Evolutionary conservation across 2,329 filamentous ascomycete genomes (phyloP).

Genomic region (Cordyceps javanica): DNA sequence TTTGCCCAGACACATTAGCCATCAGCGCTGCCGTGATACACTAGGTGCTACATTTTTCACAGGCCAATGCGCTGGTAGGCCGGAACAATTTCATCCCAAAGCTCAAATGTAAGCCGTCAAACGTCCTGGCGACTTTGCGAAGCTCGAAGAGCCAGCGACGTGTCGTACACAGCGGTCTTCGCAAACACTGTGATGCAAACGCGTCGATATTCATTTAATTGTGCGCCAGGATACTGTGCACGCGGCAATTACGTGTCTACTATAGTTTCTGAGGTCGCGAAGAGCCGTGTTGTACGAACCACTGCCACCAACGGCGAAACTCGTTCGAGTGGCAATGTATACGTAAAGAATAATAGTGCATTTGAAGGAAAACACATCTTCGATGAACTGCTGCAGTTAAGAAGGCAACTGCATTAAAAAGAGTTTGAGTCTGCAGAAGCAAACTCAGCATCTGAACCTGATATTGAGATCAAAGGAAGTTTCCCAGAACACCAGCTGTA

Average conservation of each 20-base stretch:
- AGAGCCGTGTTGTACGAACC: background rate
- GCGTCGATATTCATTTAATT: background rate
- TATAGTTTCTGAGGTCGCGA: background rate
- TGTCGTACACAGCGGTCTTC: background rate
- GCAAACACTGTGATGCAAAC: background rate
- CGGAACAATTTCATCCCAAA: background rate
- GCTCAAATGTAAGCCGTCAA: background rate
- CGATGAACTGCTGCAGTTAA: background rate
- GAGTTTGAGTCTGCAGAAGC: background rate
- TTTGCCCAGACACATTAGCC: background rate
- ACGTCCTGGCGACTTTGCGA: background rate
- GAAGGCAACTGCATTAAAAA: background rate
- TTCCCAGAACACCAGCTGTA: background rate
- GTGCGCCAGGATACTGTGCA: background rate
- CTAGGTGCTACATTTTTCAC: conserved; percentile 1
- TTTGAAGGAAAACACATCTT: background rate
- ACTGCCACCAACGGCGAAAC: background rate
- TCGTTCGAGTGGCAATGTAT: background rate
- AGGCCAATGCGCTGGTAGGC: background rate
- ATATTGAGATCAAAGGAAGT: background rate
- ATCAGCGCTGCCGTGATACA: conserved; percentile 6
- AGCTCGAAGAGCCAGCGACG: background rate
- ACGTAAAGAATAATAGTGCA: background rate
- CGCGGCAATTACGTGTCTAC: background rate
- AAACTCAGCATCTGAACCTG: background rate